Percentiles rank a stretch among this genome's conserved stretches.
Conservation (phyloP, 208 protist genomes). For the Leishmania aethiopica region DNA sequence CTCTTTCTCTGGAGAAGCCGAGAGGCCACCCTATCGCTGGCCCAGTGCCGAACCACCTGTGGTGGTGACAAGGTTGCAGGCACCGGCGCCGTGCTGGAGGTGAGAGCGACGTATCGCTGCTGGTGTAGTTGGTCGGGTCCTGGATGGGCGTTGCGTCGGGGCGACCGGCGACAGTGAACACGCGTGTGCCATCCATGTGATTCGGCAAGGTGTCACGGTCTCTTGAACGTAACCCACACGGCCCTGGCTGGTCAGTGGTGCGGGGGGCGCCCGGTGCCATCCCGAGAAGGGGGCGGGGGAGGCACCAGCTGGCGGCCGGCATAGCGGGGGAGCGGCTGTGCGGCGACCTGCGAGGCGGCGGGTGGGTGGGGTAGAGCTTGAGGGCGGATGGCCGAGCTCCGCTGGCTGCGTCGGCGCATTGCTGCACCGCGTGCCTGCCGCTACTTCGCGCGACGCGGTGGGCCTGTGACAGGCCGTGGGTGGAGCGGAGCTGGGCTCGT, state of each 20-base stretch:
- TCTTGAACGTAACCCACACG: not conserved
- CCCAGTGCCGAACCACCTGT: not conserved
- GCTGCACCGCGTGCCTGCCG: not conserved
- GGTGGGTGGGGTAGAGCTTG: not conserved
- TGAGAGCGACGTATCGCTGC: not conserved
- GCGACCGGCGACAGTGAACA: not conserved
- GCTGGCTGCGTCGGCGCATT: not conserved
- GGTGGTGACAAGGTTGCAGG: not conserved
- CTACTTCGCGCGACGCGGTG: not conserved
- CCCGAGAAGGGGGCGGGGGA: not conserved
- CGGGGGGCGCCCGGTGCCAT: not conserved
- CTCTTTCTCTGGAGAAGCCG: not conserved
- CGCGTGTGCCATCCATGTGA: not conserved
- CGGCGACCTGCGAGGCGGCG: no score
- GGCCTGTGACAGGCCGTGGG: not conserved
- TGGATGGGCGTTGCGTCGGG: not conserved
- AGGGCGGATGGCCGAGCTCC: not conserved
- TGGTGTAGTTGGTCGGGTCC: not conserved
- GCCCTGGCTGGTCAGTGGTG: no score
- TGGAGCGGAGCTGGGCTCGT: not conserved
- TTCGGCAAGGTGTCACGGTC: not conserved
- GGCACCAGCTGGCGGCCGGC: not conserved
- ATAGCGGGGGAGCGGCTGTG: no score
- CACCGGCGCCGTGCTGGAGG: not conserved
- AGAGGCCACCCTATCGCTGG: not conserved